Evolutionary conservation across 306 rosid species (phyloP), one percentile per base, ranked within the genome.

Genomic region (Luffa acutangula): DNA sequence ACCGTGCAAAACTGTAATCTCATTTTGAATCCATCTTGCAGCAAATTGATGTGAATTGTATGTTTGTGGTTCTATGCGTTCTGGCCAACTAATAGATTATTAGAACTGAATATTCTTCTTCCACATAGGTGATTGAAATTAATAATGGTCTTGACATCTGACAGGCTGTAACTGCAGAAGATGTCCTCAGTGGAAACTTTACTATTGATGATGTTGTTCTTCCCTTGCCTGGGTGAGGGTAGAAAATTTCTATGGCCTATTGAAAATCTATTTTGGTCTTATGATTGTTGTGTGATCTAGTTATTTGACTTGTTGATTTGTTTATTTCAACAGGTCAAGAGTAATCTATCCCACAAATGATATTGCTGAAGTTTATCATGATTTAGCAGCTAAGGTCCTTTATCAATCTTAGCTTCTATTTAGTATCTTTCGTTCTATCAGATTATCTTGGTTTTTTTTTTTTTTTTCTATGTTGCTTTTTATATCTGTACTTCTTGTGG

Each of bases 211-310:
- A 95, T 73, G 85, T 91, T 59, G 83, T 95, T 82, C 99, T 95
- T 85, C 99, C 99, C n/a, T 59, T 91, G 88, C 99, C 99, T 5
- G 99, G 99, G 99, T 93, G 86, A 89, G 82, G 45, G 78, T 15
- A 70, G 74, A 42, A 53, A 78, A 51, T 76, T 63, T 34, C 49
- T 46, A 31, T 51, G 65, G 18, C 51, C 71, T 74, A 54, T 71
- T 64, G 54, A 60, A 75, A 81, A n/a, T 60, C 41, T 66, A 21
- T 83, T 42, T n/a, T 43, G 7, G 78, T 58, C 73, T 53, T 53
- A 52, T 14, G 72, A 67, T 81, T 49, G 25, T 49, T 49, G 43
- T 6, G 12, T 31, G 18, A 77, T 41, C 56, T 36, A 21, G 2
- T 79, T 59, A 41, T 76, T 25, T 51, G 21, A 15, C 76, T 51